These are phyloP conservation scores for Pythium folliculosum DNA, from an alignment of 352 stramenopile species.

Conservation along the genomic window DNA sequence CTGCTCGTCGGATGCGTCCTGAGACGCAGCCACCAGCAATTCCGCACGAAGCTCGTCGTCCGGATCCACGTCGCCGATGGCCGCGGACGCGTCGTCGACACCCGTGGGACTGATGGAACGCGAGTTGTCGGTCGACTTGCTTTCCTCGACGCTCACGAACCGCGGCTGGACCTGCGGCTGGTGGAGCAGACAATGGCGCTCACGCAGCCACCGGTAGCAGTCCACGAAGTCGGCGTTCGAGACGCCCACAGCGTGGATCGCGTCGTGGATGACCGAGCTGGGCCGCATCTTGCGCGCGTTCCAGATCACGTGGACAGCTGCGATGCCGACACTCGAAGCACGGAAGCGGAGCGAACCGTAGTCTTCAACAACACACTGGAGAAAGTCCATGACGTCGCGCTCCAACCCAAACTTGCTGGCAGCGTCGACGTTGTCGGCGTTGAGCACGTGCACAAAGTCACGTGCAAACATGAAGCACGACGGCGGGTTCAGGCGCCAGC, in stretches of 20 bases:
- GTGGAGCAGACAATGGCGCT: slow-evolving; percentile 28
- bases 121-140: slow-evolving; percentile 33
- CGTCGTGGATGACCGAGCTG: slow-evolving; percentile 35
- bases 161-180: slow-evolving; percentile 28
- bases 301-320: slow-evolving; percentile 40
- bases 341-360: slow-evolving; percentile 38
- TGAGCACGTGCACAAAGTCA: slow-evolving; percentile 40
- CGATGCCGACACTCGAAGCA: slow-evolving; percentile 42
- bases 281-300: slow-evolving; percentile 35
- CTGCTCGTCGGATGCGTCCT: slow-evolving; percentile 7
- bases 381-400: slow-evolving; percentile 30
- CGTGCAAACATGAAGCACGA: slow-evolving; percentile 43
- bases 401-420: slow-evolving; percentile 27
- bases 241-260: slow-evolving; percentile 30
- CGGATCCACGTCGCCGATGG: background rate
- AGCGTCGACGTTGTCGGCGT: slow-evolving; percentile 7
- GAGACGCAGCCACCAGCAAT: background rate
- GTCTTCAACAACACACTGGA: slow-evolving; percentile 32
- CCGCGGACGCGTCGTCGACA: slow-evolving; percentile 30
- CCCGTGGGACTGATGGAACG: slow-evolving; percentile 44
- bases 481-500: slow-evolving; percentile 43
- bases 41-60: slow-evolving; percentile 3
- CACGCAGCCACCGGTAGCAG: slow-evolving; percentile 39
- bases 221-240: slow-evolving; percentile 32
- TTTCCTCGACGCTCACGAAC: slow-evolving; percentile 45